Evolutionary conservation across 1,284 basidiomycete genomes (phyloP), one percentile per base, ranked within the genome.

Genomic region (Amylostereum chailletii): DNA sequence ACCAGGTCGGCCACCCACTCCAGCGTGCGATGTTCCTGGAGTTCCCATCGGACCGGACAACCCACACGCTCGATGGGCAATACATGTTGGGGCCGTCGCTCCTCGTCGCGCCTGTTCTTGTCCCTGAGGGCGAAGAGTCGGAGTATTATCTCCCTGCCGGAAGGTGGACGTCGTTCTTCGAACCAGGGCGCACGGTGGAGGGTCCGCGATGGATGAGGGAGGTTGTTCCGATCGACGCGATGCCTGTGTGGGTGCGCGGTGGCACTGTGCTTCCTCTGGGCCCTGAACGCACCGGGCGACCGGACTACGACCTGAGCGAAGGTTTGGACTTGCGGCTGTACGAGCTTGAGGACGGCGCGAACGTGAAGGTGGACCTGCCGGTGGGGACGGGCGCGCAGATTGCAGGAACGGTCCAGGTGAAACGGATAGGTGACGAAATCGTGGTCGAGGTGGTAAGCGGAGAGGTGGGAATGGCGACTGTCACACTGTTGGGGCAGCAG

Each of bases 1-100:
- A 76, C 58, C 49, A 63, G 46, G 77, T 70, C 30, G 84, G 83
- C 8, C 70, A 81, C 53, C 86, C 85, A 0, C 57, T 86, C 47
- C 78, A 80, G 64, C 76, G 84, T 34, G 79, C 83, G 8, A 87
- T 87, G 82, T 79, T 87, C 65, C 60, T 88, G 53, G 83, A 88
- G 58, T 88, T 86, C 67, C 71, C 72, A 4, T 72, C 76, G 9
- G 85, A 88, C 62, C 74, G 77, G 41, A 82, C 78, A 8, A 76
- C 78, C 4, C 77, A 81, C 51, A 67, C 73, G 58, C 76, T 88
- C 36, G 84, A 87, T 63, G 71, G 75, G 51, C 83, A 81, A 66
- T 83, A 75, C 63, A 83, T 85, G 81, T 62, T 87, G 50, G 85
- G 85, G 1, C 79, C 80, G 3, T 77, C 70, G 19, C 71, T 89